These are phyloP conservation scores for Clarkia xantiana DNA, from an alignment of 345 rosid genomes.

Conservation along the genomic window DNA sequence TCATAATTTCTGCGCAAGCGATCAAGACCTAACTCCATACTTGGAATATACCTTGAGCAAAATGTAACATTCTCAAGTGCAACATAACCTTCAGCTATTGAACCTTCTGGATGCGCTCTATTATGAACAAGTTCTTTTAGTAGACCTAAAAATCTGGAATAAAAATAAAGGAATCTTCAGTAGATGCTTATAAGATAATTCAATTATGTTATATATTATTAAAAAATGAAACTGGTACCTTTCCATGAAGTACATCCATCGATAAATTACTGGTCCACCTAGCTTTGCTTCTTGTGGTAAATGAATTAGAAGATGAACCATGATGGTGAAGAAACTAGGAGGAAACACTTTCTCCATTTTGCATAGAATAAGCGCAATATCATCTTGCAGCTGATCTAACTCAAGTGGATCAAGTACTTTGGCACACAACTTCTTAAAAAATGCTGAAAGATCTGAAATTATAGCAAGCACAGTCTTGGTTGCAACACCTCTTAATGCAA, in stretches of 20 bases:
- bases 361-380: not conserved
- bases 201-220: too few relatives aligned
- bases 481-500: too few relatives aligned
- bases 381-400: not conserved
- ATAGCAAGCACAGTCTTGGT: too few relatives aligned
- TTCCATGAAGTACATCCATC: slow-evolving; percentile 6
- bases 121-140: not conserved
- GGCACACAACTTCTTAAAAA: slow-evolving; percentile 2
- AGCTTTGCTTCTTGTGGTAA: too few relatives aligned
- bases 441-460: not conserved
- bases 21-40: not conserved
- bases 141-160: not conserved
- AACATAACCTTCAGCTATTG: not conserved
- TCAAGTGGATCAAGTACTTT: not conserved
- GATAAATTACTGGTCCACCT: slow-evolving; percentile 1
- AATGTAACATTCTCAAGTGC: not conserved
- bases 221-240: not conserved
- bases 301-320: slow-evolving; percentile 2
- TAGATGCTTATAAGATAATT: too few relatives aligned
- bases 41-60: slow-evolving; percentile 6
- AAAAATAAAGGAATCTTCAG: not conserved
- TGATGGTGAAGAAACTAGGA: slow-evolving; percentile 6
- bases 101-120: too few relatives aligned
- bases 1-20: not conserved
- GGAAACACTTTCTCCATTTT: slow-evolving; percentile 4